Evolutionary conservation across 2,329 filamentous ascomycete genomes (phyloP).

Genomic region (Aspergillus fijiensis): DNA sequence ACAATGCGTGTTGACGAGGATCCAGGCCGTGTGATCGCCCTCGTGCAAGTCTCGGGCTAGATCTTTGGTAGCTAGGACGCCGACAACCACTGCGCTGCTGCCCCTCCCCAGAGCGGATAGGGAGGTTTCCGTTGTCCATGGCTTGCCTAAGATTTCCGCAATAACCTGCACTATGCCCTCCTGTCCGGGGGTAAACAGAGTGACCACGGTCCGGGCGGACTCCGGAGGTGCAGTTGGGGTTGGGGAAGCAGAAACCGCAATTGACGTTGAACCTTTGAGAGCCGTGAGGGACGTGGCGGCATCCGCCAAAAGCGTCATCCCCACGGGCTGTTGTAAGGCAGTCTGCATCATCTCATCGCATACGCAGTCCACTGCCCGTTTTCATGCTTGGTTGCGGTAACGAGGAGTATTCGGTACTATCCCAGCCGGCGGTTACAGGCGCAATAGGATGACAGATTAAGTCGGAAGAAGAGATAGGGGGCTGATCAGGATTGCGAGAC

Average conservation of each 20-base stretch:
- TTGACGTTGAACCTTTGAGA: slow-evolving; percentile 19
- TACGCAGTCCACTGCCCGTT: slow-evolving; percentile 19
- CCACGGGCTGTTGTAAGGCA: slow-evolving; percentile 33
- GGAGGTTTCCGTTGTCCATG: slow-evolving; percentile 60
- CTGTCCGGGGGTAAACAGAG: slow-evolving; percentile 70
- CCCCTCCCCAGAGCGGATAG: slow-evolving; percentile 55
- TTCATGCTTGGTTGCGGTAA: slow-evolving; percentile 27
- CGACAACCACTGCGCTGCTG: slow-evolving; percentile 66
- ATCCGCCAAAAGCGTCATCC: slow-evolving; percentile 31
- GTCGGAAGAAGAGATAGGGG: background rate
- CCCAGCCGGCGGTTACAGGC: background rate
- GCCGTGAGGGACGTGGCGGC: slow-evolving; percentile 21
- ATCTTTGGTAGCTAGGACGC: slow-evolving; percentile 56
- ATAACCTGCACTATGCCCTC: slow-evolving; percentile 73
- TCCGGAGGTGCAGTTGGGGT: slow-evolving; percentile 14
- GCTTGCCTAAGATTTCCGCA: slow-evolving; percentile 76
- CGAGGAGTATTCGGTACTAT: background rate
- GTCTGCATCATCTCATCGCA: slow-evolving; percentile 38
- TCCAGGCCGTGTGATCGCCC: slow-evolving; percentile 60
- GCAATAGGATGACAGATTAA: background rate
- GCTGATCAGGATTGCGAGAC: background rate
- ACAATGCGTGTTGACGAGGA: slow-evolving; percentile 75
- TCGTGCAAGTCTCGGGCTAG: slow-evolving; percentile 58
- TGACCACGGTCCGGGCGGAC: slow-evolving; percentile 49
- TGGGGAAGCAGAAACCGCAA: slow-evolving; percentile 12